Percentiles rank a stretch among this genome's conserved stretches.
Evolutionary conservation across 139 green algal genomes (phyloP).

Genomic region (Coelastrella sp.): DNA sequence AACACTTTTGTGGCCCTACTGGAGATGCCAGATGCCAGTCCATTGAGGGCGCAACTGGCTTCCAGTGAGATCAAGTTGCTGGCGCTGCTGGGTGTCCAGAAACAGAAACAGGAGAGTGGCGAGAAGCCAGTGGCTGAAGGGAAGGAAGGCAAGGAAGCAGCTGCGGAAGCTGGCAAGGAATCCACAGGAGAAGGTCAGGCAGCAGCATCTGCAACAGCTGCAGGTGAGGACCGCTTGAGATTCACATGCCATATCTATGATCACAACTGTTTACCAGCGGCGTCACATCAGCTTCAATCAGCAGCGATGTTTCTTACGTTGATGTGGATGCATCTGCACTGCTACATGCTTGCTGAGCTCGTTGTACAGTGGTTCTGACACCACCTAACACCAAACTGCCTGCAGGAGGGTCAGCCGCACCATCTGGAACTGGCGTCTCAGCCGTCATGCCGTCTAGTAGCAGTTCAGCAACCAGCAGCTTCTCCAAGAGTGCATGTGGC

Average conservation of each 20-base stretch:
- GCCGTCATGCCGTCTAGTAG: not conserved
- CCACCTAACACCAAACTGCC: not conserved
- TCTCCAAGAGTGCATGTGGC: not conserved
- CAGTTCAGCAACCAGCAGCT: not conserved
- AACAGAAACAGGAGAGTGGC: not conserved
- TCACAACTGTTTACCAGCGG: no score
- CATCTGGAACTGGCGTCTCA: not conserved
- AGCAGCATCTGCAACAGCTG: constrained; percentile 24
- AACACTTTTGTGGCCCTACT: constrained; percentile 89
- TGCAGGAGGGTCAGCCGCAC: not conserved
- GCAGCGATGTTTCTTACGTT: no score
- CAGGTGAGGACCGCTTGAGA: not conserved
- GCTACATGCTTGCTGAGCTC: no score
- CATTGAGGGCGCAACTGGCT: constrained; percentile 83
- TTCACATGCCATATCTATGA: no score
- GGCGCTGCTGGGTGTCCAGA: constrained; percentile 21
- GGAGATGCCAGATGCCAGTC: constrained; percentile 61
- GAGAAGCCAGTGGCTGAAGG: not conserved
- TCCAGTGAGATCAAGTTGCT: constrained; percentile 53
- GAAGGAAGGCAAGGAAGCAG: not conserved
- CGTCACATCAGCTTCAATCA: no score
- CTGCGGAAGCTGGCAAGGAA: not conserved
- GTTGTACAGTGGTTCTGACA: not conserved
- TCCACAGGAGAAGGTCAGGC: not conserved
- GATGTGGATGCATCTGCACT: no score